These are phyloP conservation scores for Boletellus sp. DNA, from an alignment of 768 basidiomycete genomes.

Conservation along the genomic window DNA sequence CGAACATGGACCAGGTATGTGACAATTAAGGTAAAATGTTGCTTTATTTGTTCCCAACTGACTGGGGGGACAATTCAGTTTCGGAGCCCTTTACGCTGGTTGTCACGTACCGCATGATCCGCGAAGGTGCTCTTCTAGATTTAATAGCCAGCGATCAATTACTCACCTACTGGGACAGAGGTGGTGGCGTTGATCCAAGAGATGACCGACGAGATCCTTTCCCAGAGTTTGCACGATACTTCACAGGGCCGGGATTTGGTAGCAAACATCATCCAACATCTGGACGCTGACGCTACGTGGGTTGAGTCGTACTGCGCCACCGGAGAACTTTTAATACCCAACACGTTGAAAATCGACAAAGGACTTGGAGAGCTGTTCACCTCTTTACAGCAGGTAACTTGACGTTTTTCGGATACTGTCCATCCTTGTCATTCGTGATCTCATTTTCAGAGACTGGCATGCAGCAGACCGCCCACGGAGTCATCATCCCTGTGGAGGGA, in stretches of 20 bases:
- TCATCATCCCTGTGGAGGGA: slow-evolving; percentile 56
- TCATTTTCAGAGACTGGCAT: slow-evolving; percentile 34
- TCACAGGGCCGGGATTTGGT: slow-evolving; percentile 43
- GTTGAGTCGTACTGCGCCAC: slow-evolving; percentile 67
- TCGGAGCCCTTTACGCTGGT: slow-evolving; percentile 58
- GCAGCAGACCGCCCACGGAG: slow-evolving; percentile 39
- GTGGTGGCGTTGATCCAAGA: slow-evolving; percentile 59
- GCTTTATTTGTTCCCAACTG: slow-evolving; percentile 6
- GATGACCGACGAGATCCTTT: slow-evolving; percentile 42
- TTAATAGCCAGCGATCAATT: background rate
- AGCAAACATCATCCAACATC: slow-evolving; percentile 48
- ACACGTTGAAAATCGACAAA: slow-evolving; percentile 29
- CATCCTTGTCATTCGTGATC: slow-evolving; percentile 27
- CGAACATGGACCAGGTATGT: slow-evolving; percentile 52
- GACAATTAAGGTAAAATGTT: background rate
- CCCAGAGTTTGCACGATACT: slow-evolving; percentile 31
- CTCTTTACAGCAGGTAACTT: slow-evolving; percentile 33
- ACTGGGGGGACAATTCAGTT: slow-evolving; percentile 37
- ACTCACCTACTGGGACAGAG: slow-evolving; percentile 42
- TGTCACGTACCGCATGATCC: slow-evolving; percentile 75
- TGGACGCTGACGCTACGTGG: slow-evolving; percentile 65
- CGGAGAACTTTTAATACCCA: slow-evolving; percentile 63
- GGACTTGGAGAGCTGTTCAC: slow-evolving; percentile 23
- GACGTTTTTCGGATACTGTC: background rate
- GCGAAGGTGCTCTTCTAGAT: slow-evolving; percentile 57